Evolutionary conservation across 2,329 filamentous ascomycete species (phyloP).

Genomic region (Aphanocladium album): DNA sequence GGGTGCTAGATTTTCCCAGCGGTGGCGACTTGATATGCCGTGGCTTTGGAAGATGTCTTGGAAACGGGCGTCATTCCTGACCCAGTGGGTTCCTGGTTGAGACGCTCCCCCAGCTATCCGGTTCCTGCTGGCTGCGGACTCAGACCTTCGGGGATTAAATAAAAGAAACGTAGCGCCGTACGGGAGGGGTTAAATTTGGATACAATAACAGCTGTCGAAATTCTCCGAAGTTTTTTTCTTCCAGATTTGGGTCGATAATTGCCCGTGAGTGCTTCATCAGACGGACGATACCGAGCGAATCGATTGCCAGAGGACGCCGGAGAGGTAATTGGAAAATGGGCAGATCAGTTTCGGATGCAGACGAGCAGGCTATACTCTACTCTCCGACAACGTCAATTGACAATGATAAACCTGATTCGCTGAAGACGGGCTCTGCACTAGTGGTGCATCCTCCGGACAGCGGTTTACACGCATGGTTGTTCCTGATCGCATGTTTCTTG

Average conservation of each 20-base stretch:
- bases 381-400: not conserved
- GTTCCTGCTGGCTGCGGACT: not conserved
- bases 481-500: slow-evolving; percentile 21
- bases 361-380: not conserved
- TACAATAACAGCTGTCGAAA: not conserved
- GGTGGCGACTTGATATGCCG: not conserved
- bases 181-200: not conserved
- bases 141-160: not conserved
- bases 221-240: no score
- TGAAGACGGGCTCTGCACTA: not conserved
- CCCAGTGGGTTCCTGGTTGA: not conserved
- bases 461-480: slow-evolving; percentile 33
- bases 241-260: no score
- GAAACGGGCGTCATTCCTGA: not conserved
- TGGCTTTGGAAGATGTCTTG: slow-evolving; percentile 3
- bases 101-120: not conserved
- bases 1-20: not conserved
- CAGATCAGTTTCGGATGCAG: not conserved
- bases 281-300: not conserved
- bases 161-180: not conserved
- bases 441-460: not conserved
- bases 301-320: not conserved
- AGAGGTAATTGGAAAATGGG: not conserved
- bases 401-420: not conserved
- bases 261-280: no score